Base-by-base conservation (phyloP, 106 monocot genomes). In the Triglochin maritima region DNA sequence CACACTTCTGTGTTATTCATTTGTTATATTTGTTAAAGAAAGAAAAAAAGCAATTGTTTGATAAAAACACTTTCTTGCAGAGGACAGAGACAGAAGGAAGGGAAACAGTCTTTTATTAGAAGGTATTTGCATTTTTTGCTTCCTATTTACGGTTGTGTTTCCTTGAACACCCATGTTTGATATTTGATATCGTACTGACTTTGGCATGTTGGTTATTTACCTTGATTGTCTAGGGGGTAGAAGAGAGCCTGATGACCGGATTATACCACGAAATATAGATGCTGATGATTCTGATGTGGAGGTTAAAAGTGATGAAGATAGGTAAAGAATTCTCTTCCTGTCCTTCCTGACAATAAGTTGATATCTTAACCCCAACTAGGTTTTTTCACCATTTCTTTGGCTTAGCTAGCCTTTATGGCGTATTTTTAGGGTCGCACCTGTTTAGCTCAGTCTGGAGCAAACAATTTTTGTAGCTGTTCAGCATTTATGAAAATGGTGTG, bases 251-350 rank as follows among this genome's bases (percentile, higher is more conserved):
- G 98, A 99, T 47, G 92, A 99, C 13, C 80, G 86, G 45, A 82
- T 92, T 72, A 72, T 92, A 68, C 91, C 88, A 49, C 68, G 86
- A 49, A 84, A 81, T 60, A 82, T 87, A 5, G 92, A 99, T 86
- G 98, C 92, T 62, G 92, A 99, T 79, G 92, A 99, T 68, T 89
- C 98, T 58, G 98, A 99, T 65, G 79, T 84, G 17, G 92, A 99
- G 56, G 82, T 80, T 63, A 92, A 89, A 73, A 84, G 84, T 65
- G 86, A 86, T 15, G 80, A 88, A 71, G 96, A 91, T 14, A 98
- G 96, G 96, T 88, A n/a, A 29, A 29, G 29, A 29, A 29, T 29
- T 29, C 29, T 29, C 29, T 29, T 29, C 29, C 29, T 29, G 29
- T 29, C 29, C 29, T 29, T 29, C 29, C 29, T 29, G 29, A 29